Evolutionary conservation across 495 filamentous ascomycete genomes (phyloP), one percentile per base, ranked within the genome.

Genomic region (Articulospora tetracladia): DNA sequence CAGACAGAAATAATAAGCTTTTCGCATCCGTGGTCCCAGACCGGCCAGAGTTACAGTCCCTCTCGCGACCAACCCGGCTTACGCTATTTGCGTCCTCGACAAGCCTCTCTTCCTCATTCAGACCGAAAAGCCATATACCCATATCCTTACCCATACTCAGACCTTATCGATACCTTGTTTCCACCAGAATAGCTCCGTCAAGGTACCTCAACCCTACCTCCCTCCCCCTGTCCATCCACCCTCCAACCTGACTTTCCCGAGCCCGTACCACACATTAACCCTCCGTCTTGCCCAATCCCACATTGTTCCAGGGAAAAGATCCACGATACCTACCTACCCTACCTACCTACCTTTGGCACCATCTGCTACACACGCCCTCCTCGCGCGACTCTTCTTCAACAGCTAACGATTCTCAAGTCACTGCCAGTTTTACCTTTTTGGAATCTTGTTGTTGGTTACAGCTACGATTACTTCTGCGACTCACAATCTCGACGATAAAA

Each of bases 181-280:
- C 32, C n/a, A 10, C 4, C 19, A 17, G n/a, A 30, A 36, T 15
- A 32, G 20, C 49, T 8, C 13, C 17, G 2, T n/a, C 20, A 36
- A 55, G 20, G 22, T 36, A 32, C 53, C 32, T 53, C 15, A 24
- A 20, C 25, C 12, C 46, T 49, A 49, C 46, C 46, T 23, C 11
- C 48, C 24, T 17, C 24, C 28, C 32, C 28, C 53, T 36, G 53
- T 39, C 20, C 47, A 6, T 50, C 47, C 47, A 24, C 47, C 47
- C 20, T 12, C 52, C 36, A 60, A 28, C 53, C 36, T 52, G 30
- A 44, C 41, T 55, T 27, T 62, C 56, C 59, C 59, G 63, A 62
- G 8, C 55, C 63, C 51, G 55, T 59, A 55, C 54, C 63, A 62
- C 59, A 62, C 59, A 50, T 50, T 25, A 25, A 24, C 47, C 47